Percentiles rank a stretch among this genome's conserved stretches.
phyloP scores from a whole-genome alignment of 306 rosid species.

The Lathyrus aphaca region DNA sequence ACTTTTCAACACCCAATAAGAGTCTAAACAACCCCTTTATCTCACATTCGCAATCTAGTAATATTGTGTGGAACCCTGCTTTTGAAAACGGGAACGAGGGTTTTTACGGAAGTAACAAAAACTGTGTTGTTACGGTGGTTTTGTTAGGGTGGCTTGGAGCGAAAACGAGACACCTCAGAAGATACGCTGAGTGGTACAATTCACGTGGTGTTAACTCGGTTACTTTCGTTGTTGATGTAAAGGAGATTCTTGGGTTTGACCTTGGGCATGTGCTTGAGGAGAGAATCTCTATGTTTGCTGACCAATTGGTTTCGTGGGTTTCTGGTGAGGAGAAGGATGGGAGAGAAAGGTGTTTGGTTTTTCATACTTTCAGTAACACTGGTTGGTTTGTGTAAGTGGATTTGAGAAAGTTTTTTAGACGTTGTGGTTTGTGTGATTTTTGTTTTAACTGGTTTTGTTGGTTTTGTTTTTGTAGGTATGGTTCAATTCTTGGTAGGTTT shows the following conservation, averaged over 20 bases:
- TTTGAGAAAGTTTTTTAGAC: slow-evolving; percentile 10
- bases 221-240: slow-evolving; percentile 67
- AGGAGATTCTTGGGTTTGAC: slow-evolving; percentile 59
- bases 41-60: slow-evolving; percentile 38
- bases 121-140: slow-evolving; percentile 59
- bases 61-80: slow-evolving; percentile 55
- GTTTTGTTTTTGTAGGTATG: slow-evolving; percentile 67
- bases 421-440: neutral
- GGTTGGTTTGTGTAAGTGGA: slow-evolving; percentile 89
- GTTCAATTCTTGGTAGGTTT: slow-evolving; percentile 63
- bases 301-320: slow-evolving; percentile 62
- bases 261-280: slow-evolving; percentile 60
- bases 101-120: slow-evolving; percentile 8
- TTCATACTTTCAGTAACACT: slow-evolving; percentile 89
- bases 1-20: slow-evolving; percentile 19
- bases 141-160: slow-evolving; percentile 91
- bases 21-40: slow-evolving; percentile 38
- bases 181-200: slow-evolving; percentile 88
- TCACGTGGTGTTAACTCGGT: slow-evolving; percentile 69
- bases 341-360: slow-evolving; percentile 66
- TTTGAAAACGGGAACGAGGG: slow-evolving; percentile 38
- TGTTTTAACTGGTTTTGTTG: neutral
- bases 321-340: slow-evolving; percentile 56
- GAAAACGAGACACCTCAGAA: slow-evolving; percentile 67
- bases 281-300: slow-evolving; percentile 51